Evolutionary conservation across 176 grass and related monocot species (phyloP), one percentile per base, ranked within the genome.

Genomic region (Melocanna baccifera): DNA sequence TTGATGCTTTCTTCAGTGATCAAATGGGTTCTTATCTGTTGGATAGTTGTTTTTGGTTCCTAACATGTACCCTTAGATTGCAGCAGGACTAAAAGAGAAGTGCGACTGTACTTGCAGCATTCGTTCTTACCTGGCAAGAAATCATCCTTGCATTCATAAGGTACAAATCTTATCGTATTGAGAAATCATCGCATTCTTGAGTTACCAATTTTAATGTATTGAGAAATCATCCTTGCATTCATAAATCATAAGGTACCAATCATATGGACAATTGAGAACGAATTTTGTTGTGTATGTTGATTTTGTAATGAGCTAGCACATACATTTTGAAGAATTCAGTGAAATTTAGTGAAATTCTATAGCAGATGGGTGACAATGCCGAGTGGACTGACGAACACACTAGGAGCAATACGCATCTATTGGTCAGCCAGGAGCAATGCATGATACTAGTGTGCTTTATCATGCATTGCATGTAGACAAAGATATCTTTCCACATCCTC

Each of bases 141-240:
- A 85, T 78, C 75, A 91, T 94, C 94, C 88, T 89, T 92, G 94
- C 90, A 91, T 97, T 94, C 90, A 86, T 94, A 87, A 97, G 94
- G 82, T 90, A 79, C 12, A 7, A 39, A 45, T 45, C 67, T 70
- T 70, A 25, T 5, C 12, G 22, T 70, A 71, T 61, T 26, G 46
- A 25, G 29, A 42, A 52, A 63, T 71, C 61, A 52, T 40, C 28
- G 69, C 55, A 58, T 71, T 61, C 68, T 41, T 68, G 40, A 72
- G 37, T 6, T 47, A 71, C 41, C n/a, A 46, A 46, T 71, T 13
- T 8, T 41, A 43, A 2, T n/a, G 22, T 26, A 23, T 26, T 6
- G 12, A 71, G 40, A 25, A 71, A 43, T 45, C 12, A 45, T 4
- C 2, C 68, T 46, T 71, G 41, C 68, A 46, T 71, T 71, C 40